Evolutionary conservation across 169 alveolate species (phyloP).

Genomic region (Miamiensis avidus): DNA sequence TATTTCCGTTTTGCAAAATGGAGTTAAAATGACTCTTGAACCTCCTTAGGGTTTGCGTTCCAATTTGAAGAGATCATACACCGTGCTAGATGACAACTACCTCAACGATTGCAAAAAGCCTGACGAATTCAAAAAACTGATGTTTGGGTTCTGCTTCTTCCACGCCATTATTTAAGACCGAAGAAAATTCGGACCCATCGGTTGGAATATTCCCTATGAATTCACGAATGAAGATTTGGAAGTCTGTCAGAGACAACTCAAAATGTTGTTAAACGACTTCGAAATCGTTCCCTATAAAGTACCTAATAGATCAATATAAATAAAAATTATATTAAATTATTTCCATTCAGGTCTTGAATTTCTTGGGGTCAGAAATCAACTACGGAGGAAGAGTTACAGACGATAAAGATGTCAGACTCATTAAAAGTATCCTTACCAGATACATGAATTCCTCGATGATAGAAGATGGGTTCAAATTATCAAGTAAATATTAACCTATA

Average conservation of each 20-base stretch:
- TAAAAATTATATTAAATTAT: constrained; percentile 33
- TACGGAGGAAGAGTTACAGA: constrained; percentile 92
- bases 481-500: constrained; percentile 26
- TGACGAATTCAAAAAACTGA: constrained; percentile 84
- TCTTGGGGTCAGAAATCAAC: constrained; percentile 88
- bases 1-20: constrained; percentile 88
- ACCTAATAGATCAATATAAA: constrained; percentile 13
- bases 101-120: constrained; percentile 86
- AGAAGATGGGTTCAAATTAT: constrained; percentile 54
- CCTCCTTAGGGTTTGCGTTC: constrained; percentile 91
- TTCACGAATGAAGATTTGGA: constrained; percentile 86
- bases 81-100: constrained; percentile 81
- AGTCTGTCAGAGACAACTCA: constrained; percentile 72
- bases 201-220: constrained; percentile 90
- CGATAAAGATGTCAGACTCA: constrained; percentile 79
- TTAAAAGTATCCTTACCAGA: constrained; percentile 69
- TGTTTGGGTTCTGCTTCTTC: constrained; percentile 89
- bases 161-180: constrained; percentile 86
- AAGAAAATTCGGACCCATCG: constrained; percentile 86
- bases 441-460: constrained; percentile 73
- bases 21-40: constrained; percentile 90
- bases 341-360: constrained; percentile 79
- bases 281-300: constrained; percentile 82
- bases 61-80: constrained; percentile 84
- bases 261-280: constrained; percentile 80